Evolutionary conservation across 1,139 yeast species (phyloP), one percentile per base, ranked within the genome.

Genomic region (Nakaseomyces uthaithaninus): DNA sequence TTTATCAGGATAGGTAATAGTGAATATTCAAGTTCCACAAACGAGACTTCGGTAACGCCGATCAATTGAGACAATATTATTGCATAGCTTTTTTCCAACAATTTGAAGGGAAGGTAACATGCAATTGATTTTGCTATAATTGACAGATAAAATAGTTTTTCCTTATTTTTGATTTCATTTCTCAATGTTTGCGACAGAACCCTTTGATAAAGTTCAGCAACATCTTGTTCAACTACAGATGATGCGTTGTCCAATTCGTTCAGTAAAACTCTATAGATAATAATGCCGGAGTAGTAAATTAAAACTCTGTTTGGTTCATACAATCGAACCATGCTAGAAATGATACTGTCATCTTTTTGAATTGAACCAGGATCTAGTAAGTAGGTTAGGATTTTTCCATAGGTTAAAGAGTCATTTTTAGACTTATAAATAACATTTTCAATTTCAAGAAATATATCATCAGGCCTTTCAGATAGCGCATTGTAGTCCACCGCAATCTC

Each of bases 11-110:
- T 54, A 1, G 76, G 61, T 4, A 82, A 45, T 60, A 72, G 68
- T 30, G 56, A 60, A 30, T 75, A 54, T 0, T 81, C 82, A 2
- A 54, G 55, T 1, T 53, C 42, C 5, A 68, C 43, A 10, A 77
- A 66, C 22, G 70, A 70, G 1, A 63, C 54, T 2, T 68, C 52
- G 37, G 63, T 67, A 1, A 72, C 64, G 1, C 86, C 84, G 40
- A 82, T 64, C 23, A 82, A 59, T 47, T 80, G 87, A 1, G 89
- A 76, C 9, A 78, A 75, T n/a, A 74, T 65, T 45, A 68, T 68
- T 4, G 33, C 18, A n/a, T 17, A 10, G 18, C 33, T 28, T 47
- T 77, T 80, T 45, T 86, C 70, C n/a, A 74, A 14, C 3, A 28
- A 8, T 16, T 16, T 12, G 16, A 15, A 17, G 16, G 33, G 22